Percentiles rank a stretch among this genome's conserved stretches.
phyloP scores from a whole-genome alignment of 1,284 basidiomycete genomes.

The Melampsora larici-populina region DNA sequence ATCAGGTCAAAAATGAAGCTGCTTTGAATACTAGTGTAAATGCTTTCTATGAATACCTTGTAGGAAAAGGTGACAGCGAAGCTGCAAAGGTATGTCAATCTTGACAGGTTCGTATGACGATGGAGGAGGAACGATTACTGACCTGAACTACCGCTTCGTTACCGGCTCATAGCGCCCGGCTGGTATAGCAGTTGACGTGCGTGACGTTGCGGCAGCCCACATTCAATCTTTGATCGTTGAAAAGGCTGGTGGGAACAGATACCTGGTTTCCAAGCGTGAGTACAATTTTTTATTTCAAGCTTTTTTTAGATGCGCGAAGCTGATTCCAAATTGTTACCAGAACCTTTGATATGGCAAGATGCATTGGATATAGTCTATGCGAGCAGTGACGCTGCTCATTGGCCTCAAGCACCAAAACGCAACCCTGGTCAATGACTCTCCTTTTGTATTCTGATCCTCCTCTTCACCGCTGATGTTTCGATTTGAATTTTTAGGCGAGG shows the following conservation, averaged over 20 bases:
- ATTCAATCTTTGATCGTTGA: conserved; percentile 60
- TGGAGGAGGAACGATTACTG: too few species aligned
- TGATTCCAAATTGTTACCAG: not conserved
- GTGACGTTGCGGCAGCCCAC: conserved; percentile 64
- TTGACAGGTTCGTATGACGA: too few species aligned
- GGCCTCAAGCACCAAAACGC: not conserved
- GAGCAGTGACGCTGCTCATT: not conserved
- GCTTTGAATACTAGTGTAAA: conserved; percentile 6
- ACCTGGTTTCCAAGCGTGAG: conserved; percentile 44
- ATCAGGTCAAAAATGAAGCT: not conserved
- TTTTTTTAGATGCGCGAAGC: too few species aligned
- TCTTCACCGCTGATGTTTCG: too few species aligned
- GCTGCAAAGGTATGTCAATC: not conserved
- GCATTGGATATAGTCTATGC: not conserved
- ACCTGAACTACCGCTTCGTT: not conserved
- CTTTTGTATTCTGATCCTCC: not conserved
- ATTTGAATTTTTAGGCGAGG: too few species aligned
- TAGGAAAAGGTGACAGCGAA: not conserved
- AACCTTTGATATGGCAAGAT: not conserved
- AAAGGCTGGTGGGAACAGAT: conserved; percentile 63
- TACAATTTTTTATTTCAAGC: not conserved
- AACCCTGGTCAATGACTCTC: not conserved
- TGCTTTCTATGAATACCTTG: not conserved
- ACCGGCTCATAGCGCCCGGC: not conserved
- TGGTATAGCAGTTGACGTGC: conserved; percentile 59